These are phyloP conservation scores for Marasmius fiardii DNA, from an alignment of 1,284 basidiomycete genomes.

Conservation along the genomic window DNA sequence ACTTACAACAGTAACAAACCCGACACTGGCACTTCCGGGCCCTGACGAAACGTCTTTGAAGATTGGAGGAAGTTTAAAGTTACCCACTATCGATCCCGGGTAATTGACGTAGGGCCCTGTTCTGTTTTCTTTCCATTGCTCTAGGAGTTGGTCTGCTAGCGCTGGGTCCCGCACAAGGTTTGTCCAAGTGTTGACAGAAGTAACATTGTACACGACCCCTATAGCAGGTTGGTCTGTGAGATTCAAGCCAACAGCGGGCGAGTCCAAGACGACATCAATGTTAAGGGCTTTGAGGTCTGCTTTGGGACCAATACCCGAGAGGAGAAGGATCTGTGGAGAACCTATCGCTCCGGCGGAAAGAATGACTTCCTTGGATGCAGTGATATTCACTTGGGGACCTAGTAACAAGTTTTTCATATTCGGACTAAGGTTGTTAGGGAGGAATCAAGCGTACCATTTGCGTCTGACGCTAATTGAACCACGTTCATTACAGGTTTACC, in stretches of 20 bases:
- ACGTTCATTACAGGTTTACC: conserved; percentile 1
- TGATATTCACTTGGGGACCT: conserved; percentile 9
- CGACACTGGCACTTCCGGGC: not conserved
- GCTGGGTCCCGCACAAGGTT: conserved; percentile 18
- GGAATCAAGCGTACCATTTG: not conserved
- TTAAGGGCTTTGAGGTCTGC: conserved; percentile 23
- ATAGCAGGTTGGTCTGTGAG: conserved; percentile 28
- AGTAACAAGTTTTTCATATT: not conserved
- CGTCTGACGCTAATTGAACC: conserved; percentile 9
- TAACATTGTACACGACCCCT: conserved; percentile 19
- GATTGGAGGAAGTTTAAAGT: not conserved
- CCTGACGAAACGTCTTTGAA: conserved; percentile 12
- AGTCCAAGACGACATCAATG: conserved; percentile 22
- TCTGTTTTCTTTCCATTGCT: conserved; percentile 20
- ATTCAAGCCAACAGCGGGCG: conserved; percentile 29
- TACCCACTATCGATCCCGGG: not conserved
- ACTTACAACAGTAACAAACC: too few species aligned
- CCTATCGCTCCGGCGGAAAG: conserved; percentile 31
- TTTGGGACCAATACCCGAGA: conserved; percentile 35
- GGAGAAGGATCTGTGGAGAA: conserved; percentile 32
- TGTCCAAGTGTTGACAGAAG: conserved; percentile 22
- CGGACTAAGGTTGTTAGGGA: not conserved
- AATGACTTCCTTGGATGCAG: conserved; percentile 28
- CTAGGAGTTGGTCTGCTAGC: conserved; percentile 13
- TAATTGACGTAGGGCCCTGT: conserved; percentile 17